Evolutionary conservation across 1,139 yeast genomes (phyloP), one percentile per base, ranked within the genome.

Genomic region (Saccharomyces hybrid): DNA sequence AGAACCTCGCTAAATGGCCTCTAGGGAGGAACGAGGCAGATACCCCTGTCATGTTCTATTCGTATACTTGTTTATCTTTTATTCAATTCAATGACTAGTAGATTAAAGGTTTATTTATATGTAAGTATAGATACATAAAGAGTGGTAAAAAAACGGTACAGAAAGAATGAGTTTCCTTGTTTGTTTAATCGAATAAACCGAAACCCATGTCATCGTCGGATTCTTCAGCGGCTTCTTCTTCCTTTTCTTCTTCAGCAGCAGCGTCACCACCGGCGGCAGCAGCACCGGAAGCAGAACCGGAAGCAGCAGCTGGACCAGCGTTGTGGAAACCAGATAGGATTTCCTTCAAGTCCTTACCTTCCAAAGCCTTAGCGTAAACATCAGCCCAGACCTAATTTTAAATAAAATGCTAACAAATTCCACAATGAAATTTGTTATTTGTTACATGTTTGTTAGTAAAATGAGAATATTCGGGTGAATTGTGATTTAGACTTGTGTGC

Each of bases 331-430:
- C 85, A 78, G 84, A 82, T 75, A 88, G 81, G 75, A 89, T 81
- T 73, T 88, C 91, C 84, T 91, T 91, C 76, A 93, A 80, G 84
- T 91, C 84, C 82, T 88, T 88, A 76, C 97, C 97, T 78, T 86
- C 96, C 73, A 93, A 84, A 75, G 98, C 98, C 82, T 88, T 87
- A 73, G 98, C 95, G 81, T 80, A 93, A 72, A 88, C 83, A 72
- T 88, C 90, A 73, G 96, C 88, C 97, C 98, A 91, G 80, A 88
- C 82, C 78, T 78, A 64, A 64, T 62, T 31, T 21, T 16, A 38
- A 38, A 9, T 28, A 2, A 1, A 9, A 19, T 9, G 12, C 2
- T 38, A 38, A 38, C 44, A 38, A 38, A 24, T 24, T 9, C 12
- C 44, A 5, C 21, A 5, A 24, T 19, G 24, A 38, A 24, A 6